These are phyloP conservation scores for Ophiostoma montium DNA, from an alignment of 2,329 filamentous ascomycete genomes.

Conservation along the genomic window DNA sequence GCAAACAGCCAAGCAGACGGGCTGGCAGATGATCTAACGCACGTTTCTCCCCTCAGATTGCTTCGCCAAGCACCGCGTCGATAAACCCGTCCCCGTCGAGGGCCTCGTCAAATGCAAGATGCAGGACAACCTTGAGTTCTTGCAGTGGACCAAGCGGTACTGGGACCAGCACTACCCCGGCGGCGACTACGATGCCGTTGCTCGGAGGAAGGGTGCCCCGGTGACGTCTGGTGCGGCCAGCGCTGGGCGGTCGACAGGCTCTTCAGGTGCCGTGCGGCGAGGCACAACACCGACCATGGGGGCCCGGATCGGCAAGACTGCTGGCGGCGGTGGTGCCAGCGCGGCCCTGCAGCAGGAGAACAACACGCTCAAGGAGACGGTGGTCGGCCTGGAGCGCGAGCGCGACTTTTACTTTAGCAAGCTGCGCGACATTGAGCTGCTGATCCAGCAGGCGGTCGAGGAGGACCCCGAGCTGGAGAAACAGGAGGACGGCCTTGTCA, in stretches of 20 bases:
- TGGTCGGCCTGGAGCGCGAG: slow-evolving; percentile 88
- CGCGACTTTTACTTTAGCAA: slow-evolving; percentile 99
- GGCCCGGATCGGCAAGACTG: slow-evolving; percentile 27
- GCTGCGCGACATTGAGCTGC: slow-evolving; percentile 86
- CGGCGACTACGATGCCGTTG: slow-evolving; percentile 86
- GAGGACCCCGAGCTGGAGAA: slow-evolving; percentile 87
- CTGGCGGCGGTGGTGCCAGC: slow-evolving; percentile 41
- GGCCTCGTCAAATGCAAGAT: slow-evolving; percentile 95
- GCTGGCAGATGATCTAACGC: not conserved
- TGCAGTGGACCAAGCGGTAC: slow-evolving; percentile 92
- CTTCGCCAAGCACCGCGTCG: slow-evolving; percentile 76
- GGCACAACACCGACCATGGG: slow-evolving; percentile 50
- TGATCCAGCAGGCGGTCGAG: slow-evolving; percentile 87
- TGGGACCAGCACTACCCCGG: slow-evolving; percentile 98
- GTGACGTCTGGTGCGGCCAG: slow-evolving; percentile 19
- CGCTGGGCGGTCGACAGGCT: slow-evolving; percentile 26
- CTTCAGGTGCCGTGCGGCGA: slow-evolving; percentile 33
- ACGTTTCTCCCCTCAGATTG: slow-evolving; percentile 39
- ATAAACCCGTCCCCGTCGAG: slow-evolving; percentile 81
- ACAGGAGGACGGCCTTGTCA: slow-evolving; percentile 81
- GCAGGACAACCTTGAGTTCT: slow-evolving; percentile 98
- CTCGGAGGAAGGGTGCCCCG: slow-evolving; percentile 60
- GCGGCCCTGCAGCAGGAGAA: slow-evolving; percentile 76
- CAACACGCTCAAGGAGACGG: slow-evolving; percentile 80
- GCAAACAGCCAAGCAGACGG: not conserved